These are phyloP conservation scores for Tuber microsphaerosporum DNA, from an alignment of 495 filamentous ascomycete species.

Conservation along the genomic window DNA sequence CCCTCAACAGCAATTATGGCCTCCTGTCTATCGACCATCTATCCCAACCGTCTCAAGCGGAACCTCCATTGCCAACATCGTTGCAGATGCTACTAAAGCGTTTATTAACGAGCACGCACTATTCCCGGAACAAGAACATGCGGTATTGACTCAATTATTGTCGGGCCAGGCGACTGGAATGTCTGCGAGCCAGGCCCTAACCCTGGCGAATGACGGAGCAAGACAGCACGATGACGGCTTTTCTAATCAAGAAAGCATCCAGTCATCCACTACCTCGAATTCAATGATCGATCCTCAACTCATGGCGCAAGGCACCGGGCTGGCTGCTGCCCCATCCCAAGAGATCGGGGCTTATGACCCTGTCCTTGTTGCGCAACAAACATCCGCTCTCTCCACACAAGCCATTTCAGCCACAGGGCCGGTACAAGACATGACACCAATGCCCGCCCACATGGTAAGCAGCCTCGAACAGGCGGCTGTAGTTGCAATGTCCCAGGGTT, in stretches of 20 bases:
- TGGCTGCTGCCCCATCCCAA: neutral
- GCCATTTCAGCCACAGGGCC: neutral
- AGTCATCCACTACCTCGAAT: neutral
- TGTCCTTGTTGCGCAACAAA: neutral
- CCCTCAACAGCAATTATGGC: slow-evolving; percentile 32
- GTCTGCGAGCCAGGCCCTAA: neutral
- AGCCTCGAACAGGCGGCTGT: neutral
- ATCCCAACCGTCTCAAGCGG: neutral
- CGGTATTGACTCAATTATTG: neutral
- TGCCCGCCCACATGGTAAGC: neutral
- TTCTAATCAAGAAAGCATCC: neutral
- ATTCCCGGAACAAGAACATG: neutral
- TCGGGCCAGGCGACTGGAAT: neutral
- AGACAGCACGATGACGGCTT: slow-evolving; percentile 1
- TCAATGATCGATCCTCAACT: neutral
- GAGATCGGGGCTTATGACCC: neutral
- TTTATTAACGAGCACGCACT: neutral
- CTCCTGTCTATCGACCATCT: slow-evolving; percentile 23
- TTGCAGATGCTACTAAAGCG: neutral
- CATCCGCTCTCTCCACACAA: neutral
- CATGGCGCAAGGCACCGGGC: neutral
- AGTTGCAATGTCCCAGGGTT: neutral
- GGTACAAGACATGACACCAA: neutral
- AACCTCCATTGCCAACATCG: neutral
- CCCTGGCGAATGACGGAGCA: neutral